A percentile compares a stretch with the other conserved stretches of the same genome.
Conservation (phyloP, 2,329 filamentous ascomycete genomes). For the Sporothrix inflata region DNA sequence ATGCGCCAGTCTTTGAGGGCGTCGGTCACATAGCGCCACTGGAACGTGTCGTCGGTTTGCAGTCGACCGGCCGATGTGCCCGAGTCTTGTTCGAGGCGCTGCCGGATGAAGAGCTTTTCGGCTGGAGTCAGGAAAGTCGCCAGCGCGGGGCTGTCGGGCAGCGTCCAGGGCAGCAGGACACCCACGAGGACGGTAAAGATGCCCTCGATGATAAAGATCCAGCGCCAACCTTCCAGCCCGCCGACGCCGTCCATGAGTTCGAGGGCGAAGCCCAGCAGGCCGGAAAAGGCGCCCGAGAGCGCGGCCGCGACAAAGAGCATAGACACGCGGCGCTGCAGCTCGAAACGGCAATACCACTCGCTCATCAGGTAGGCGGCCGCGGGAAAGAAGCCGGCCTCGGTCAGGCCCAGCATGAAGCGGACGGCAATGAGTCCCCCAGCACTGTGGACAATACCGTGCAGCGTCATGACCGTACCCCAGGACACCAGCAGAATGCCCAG, state of each 20-base stretch:
- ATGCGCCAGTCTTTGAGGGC: constrained; percentile 79
- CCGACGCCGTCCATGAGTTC: constrained; percentile 41
- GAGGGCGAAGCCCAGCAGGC: constrained; percentile 33
- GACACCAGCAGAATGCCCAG: constrained; percentile 66
- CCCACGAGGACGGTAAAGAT: constrained; percentile 66
- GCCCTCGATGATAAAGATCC: constrained; percentile 70
- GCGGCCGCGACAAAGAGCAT: constrained; percentile 32
- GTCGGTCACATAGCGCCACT: constrained; percentile 68
- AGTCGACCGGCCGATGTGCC: constrained; percentile 58
- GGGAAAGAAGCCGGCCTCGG: constrained; percentile 47
- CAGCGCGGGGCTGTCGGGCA: constrained; percentile 66
- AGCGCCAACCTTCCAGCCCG: constrained; percentile 65
- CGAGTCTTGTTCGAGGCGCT: constrained; percentile 66
- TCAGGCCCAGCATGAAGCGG: constrained; percentile 64
- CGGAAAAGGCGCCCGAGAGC: constrained; percentile 30
- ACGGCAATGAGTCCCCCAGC: constrained; percentile 52
- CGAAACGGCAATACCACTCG: constrained; percentile 32
- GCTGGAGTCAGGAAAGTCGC: constrained; percentile 69
- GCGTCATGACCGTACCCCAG: constrained; percentile 61
- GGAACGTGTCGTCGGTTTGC: constrained; percentile 66
- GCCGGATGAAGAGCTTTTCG: constrained; percentile 64
- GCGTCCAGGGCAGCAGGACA: constrained; percentile 60
- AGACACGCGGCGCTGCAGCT: constrained; percentile 30
- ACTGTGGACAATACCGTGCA: constrained; percentile 57
- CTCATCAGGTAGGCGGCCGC: constrained; percentile 28